phyloP scores from a whole-genome alignment of 345 rosid species.

The Eucalyptus caleyi region DNA sequence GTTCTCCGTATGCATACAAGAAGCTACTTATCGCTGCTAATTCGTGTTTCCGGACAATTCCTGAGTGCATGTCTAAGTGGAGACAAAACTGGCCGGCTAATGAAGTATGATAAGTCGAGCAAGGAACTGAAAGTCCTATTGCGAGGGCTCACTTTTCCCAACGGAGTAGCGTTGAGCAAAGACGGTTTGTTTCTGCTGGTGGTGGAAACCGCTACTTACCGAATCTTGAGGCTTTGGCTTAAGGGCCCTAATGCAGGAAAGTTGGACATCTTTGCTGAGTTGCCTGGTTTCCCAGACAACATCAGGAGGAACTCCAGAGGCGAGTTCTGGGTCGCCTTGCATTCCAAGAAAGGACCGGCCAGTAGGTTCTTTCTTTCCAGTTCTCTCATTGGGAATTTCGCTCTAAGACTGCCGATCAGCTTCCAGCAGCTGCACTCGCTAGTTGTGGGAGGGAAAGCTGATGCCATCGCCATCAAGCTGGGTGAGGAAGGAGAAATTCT shows the following conservation, averaged over 20 bases:
- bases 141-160: slow-evolving; percentile 35
- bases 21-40: neutral
- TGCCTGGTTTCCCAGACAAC: slow-evolving; percentile 62
- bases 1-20: neutral
- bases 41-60: neutral
- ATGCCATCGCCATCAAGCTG: slow-evolving; percentile 48
- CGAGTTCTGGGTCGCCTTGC: slow-evolving; percentile 78
- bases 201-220: slow-evolving; percentile 31
- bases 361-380: slow-evolving; percentile 16
- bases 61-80: slow-evolving; percentile 2
- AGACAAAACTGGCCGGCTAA: slow-evolving; percentile 12
- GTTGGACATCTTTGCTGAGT: slow-evolving; percentile 27
- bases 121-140: slow-evolving; percentile 3
- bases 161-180: slow-evolving; percentile 62
- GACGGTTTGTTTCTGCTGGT: slow-evolving; percentile 43
- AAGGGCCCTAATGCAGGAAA: slow-evolving; percentile 23
- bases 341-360: slow-evolving; percentile 36
- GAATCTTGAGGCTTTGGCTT: slow-evolving; percentile 40
- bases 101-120: neutral
- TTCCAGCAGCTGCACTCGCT: slow-evolving; percentile 37
- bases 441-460: slow-evolving; percentile 41
- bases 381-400: slow-evolving; percentile 24
- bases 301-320: slow-evolving; percentile 40
- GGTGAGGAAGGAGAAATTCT: slow-evolving; percentile 40
- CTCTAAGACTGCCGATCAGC: slow-evolving; percentile 30